Percentiles rank a stretch among this genome's conserved stretches.
These are phyloP conservation scores for Benincasa hispida DNA, from an alignment of 306 rosid genomes.

Conservation along the genomic window DNA sequence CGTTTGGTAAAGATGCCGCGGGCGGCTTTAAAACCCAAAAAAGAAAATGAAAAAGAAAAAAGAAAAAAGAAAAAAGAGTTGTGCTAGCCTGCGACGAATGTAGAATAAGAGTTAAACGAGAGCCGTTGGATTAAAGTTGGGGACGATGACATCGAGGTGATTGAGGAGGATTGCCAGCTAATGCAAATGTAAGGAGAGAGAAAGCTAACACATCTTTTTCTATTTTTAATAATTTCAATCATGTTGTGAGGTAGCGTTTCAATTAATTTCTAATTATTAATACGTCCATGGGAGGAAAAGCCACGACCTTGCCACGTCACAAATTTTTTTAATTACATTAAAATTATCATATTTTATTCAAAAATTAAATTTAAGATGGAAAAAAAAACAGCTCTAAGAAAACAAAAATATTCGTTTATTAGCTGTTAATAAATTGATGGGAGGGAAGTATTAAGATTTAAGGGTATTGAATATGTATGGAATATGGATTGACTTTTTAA, in stretches of 20 bases:
- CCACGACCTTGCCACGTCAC: not conserved
- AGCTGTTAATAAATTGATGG: not conserved
- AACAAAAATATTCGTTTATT: not conserved
- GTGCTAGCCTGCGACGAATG: not conserved
- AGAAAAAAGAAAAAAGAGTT: not conserved
- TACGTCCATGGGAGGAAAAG: not conserved
- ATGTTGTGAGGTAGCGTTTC: not conserved
- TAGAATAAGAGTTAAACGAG: not conserved
- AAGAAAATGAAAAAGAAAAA: not conserved
- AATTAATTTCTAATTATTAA: conserved; percentile 1
- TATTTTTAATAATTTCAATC: conserved; percentile 7
- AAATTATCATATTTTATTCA: not conserved
- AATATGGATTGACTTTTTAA: not conserved
- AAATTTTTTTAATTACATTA: not conserved
- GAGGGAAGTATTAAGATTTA: not conserved
- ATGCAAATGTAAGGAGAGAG: not conserved
- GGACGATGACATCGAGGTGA: not conserved
- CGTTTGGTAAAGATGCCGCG: conserved; percentile 6
- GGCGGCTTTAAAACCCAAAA: conserved; percentile 2
- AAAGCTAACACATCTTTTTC: not conserved
- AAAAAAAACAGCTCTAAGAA: not conserved
- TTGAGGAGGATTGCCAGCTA: conserved; percentile 5
- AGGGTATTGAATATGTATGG: not conserved
- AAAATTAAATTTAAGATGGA: too few species aligned
- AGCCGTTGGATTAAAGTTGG: not conserved